Base-by-base conservation (phyloP, 495 filamentous ascomycete species). In the Penicillium taxi region DNA sequence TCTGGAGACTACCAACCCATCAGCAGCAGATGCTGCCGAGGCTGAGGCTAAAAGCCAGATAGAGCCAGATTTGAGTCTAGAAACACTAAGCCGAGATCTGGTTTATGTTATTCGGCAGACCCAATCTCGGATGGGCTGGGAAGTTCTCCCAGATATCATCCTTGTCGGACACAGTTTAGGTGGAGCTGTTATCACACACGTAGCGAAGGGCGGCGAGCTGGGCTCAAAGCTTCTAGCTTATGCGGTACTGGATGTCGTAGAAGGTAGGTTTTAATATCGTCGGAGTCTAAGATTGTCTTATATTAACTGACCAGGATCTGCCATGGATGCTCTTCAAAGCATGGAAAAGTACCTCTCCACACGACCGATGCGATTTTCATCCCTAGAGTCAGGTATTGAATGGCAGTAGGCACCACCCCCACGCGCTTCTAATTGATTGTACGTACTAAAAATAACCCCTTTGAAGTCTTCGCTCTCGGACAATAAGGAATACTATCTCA, bases 121-220 rank as follows among this genome's bases (percentile, higher is more conserved):
- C 0, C 67, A 78, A 37, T 35, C 55, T 6, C 61, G 70, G 39
- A 79, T 90, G 73, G 62, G 59, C 37, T 95, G 89, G 89, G 51
- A 73, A 2, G 64, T 62, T 18, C 51, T 88, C 2, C 91, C 91
- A 2, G 76, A 81, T 27, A 58, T 91, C 9, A 60, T 96, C 13
- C 71, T 96, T 0, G 78, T 99, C 3, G 91, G 91, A n/a, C 91
- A 99, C 63, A 91, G 84, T 29, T 72, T 99, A 1, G 91, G 91
- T 20, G 91, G 93, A n/a, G 88, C 91, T 16, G 86, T 99, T 2
- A 82, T 96, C 13, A 90, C 85, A 3, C 77, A 96, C 44, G 70
- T 90, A 16, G 87, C 88, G 1, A 78, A 71, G 48, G 64, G 63
- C 9, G 78, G 77, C 5, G 60, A 65, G 35, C 59, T 94, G 14